Evolutionary conservation across 768 basidiomycete genomes (phyloP), one percentile per base, ranked within the genome.

Genomic region (Myochromella boudieri): DNA sequence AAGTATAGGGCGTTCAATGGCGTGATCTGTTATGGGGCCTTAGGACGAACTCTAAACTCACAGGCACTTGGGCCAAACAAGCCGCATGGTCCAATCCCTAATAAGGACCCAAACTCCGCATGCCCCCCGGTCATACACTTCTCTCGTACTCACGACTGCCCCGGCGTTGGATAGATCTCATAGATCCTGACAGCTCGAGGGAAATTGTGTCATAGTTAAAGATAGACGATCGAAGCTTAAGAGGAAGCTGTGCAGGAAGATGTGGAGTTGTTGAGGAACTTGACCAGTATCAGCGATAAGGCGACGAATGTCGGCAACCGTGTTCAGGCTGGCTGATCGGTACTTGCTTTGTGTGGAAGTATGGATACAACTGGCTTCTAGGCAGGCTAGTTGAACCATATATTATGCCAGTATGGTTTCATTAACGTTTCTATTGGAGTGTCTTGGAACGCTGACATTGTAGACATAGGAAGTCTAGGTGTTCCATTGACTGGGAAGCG

Each of bases 191-290:
- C 52, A 54, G 52, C 42, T 39, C 43, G 44, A 42, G 45, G 44
- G 32, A 45, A 45, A 27, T 26, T 38, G 17, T 45, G 32, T 42
- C 37, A 42, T 37, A n/a, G n/a, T n/a, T n/a, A n/a, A n/a, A n/a
- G n/a, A 48, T 55, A 33, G 34, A 37, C 41, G 49, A 56, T 56
- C 52, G 55, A 50, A 49, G 21, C 21, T 37, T 44, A 46, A 34
- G 31, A 41, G 15, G 47, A 59, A 46, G 57, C 57, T 59, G 57
- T 59, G 57, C 51, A 52, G 50, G 50, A 53, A 51, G 50, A 48
- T 36, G 25, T 44, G 42, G 42, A 22, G 27, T 2, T 41, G 33
- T 26, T 37, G 31, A 42, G 32, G 36, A 48, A 34, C 26, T 37
- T 33, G 39, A 44, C 9, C 41, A 6, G 41, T 42, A 42, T 27